These are phyloP conservation scores for Salvia hispanica DNA, from an alignment of 257 asterid species.

Conservation along the genomic window DNA sequence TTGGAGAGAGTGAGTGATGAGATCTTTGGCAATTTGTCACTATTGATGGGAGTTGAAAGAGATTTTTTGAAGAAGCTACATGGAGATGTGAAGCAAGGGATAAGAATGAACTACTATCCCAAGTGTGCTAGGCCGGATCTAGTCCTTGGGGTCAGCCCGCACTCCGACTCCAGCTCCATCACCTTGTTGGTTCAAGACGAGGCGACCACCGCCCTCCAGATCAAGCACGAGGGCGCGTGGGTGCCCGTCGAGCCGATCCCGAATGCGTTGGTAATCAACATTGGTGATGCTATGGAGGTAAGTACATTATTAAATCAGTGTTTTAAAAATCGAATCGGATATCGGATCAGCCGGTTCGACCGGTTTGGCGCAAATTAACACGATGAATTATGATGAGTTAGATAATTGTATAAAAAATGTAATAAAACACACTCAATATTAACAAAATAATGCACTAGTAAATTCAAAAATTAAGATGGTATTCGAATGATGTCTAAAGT, in stretches of 20 bases:
- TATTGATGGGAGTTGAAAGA: slow-evolving; percentile 39
- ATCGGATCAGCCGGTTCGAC: no score
- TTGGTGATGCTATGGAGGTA: slow-evolving; percentile 53
- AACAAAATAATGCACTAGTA: no score
- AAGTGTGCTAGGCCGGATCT: slow-evolving; percentile 45
- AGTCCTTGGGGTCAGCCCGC: slow-evolving; percentile 55
- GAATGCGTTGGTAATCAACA: slow-evolving; percentile 43
- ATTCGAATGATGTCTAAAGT: no score
- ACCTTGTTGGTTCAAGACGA: slow-evolving; percentile 46
- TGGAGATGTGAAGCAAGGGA: slow-evolving; percentile 39
- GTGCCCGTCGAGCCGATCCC: slow-evolving; percentile 46
- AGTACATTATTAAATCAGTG: no score
- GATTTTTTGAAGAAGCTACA: slow-evolving; percentile 35
- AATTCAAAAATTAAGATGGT: no score
- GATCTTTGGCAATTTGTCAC: slow-evolving; percentile 39
- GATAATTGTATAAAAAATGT: no score
- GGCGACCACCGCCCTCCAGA: slow-evolving; percentile 37
- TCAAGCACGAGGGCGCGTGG: slow-evolving; percentile 48
- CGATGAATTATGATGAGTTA: no score
- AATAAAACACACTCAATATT: no score
- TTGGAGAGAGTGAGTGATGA: slow-evolving; percentile 39
- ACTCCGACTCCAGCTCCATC: slow-evolving; percentile 42
- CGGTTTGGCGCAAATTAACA: no score
- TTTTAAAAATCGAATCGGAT: no score
- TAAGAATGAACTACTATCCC: slow-evolving; percentile 48